These are phyloP conservation scores for Irpex sp. DNA, from an alignment of 1,284 basidiomycete genomes.

Conservation along the genomic window DNA sequence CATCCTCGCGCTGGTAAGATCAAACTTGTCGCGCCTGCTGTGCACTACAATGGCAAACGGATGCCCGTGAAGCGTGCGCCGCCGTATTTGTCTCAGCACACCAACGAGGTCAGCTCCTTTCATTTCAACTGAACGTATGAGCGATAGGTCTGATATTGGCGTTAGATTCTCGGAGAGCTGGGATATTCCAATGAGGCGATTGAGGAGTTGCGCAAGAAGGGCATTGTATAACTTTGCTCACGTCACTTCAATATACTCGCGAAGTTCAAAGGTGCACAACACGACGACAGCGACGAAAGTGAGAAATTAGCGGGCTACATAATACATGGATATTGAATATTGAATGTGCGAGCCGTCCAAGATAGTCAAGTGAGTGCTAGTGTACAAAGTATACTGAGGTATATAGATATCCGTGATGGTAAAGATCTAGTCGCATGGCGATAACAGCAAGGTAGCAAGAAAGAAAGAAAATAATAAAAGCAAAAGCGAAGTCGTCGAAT, in stretches of 20 bases:
- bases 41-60: slow-evolving; percentile 81
- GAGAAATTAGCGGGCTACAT: neutral
- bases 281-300: no score
- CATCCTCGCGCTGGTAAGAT: slow-evolving; percentile 60
- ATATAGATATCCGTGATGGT: neutral
- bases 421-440: no score
- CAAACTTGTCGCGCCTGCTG: slow-evolving; percentile 83
- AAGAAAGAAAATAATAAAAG: neutral
- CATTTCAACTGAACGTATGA: neutral
- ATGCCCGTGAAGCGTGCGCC: slow-evolving; percentile 73
- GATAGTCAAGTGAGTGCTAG: neutral
- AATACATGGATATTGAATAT: neutral
- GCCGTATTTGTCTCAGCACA: slow-evolving; percentile 83
- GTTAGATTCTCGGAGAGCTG: slow-evolving; percentile 59
- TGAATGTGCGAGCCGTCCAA: no score
- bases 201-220: slow-evolving; percentile 41
- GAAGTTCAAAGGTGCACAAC: no score
- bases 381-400: neutral
- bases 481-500: neutral
- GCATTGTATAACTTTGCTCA: slow-evolving; percentile 15
- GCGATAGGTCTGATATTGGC: no score
- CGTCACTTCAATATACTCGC: no score
- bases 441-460: neutral
- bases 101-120: slow-evolving; percentile 51
- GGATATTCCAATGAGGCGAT: slow-evolving; percentile 61